These are phyloP conservation scores for Geranium incanum DNA, from an alignment of 441 rosid genomes.

Conservation along the genomic window DNA sequence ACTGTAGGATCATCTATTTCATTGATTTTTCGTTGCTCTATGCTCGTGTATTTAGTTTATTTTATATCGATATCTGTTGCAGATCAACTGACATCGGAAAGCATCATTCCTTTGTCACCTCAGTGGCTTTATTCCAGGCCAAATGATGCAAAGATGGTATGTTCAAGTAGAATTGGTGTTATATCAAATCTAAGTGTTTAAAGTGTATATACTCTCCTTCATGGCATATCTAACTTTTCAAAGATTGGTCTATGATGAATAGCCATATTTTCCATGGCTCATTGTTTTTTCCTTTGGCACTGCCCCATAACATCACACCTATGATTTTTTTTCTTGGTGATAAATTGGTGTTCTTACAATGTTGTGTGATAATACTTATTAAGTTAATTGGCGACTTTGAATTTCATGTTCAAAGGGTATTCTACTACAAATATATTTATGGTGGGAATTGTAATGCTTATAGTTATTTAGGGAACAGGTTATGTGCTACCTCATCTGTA, in stretches of 20 bases:
- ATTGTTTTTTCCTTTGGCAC: not conserved
- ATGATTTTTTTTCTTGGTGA: not conserved
- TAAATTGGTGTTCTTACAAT: not conserved
- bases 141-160: constrained; percentile 55
- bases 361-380: not conserved
- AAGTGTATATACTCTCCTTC: not conserved
- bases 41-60: not conserved
- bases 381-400: not conserved
- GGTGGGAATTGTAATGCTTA: not conserved
- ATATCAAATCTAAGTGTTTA: not conserved
- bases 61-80: constrained; percentile 17
- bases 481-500: not conserved
- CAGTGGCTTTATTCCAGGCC: constrained; percentile 90
- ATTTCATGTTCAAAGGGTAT: not conserved
- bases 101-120: constrained; percentile 84
- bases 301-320: not conserved
- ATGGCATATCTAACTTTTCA: not conserved
- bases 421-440: not conserved
- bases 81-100: constrained; percentile 64
- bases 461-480: not conserved
- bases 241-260: not conserved
- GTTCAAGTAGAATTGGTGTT: not conserved
- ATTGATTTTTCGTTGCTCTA: not conserved
- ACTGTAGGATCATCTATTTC: not conserved
- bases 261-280: not conserved